Base-by-base conservation (phyloP, 2,329 filamentous ascomycete genomes). In the Dothistroma pini region DNA sequence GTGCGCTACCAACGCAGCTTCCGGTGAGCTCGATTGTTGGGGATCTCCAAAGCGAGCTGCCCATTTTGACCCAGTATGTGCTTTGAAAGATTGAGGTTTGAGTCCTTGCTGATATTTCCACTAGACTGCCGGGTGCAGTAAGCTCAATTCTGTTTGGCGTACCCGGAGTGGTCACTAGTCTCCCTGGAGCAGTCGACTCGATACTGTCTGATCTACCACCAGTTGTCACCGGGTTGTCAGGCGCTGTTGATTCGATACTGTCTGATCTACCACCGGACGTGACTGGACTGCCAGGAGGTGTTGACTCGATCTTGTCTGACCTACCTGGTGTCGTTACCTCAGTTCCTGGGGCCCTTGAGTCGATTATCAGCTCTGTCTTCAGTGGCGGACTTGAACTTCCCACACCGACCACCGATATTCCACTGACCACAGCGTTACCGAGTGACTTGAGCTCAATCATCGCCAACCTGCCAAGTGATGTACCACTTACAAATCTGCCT, bases 391-490 rank as follows among this genome's bases (percentile, higher is more conserved):
- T 44, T 44, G 12, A 10, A n/a, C 16, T 44, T n/a, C 41, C n/a
- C 41, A 44, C 41, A 19, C 41, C 41, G 16, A 44, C 41, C 41
- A 44, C n/a, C 41, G n/a, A 44, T 14, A 21, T 58, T 19, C 57
- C 57, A 32, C 22, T 59, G 14, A 54, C 51, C 21, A 49, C 57
- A 7, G 57, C 47, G n/a, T 35, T 54, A 4, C 51, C 50, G 4
- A 48, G 54, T 35, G 57, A 25, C 4, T 49, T 58, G 12, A 38
- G 22, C 31, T 62, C 52, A 19, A 47, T 25, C 54, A 19, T 58
- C 31, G 41, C 21, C 32, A 21, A 10, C 19, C 51, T 54, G 5
- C 51, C 51, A 16, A 54, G 29, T 12, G 34, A 54, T 21, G 22
- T 54, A 10, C 51, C 51, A 21, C n/a, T 35, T 2, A 55, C 48